Conservation (phyloP, 257 asterid genomes). For the Lantana camara region DNA sequence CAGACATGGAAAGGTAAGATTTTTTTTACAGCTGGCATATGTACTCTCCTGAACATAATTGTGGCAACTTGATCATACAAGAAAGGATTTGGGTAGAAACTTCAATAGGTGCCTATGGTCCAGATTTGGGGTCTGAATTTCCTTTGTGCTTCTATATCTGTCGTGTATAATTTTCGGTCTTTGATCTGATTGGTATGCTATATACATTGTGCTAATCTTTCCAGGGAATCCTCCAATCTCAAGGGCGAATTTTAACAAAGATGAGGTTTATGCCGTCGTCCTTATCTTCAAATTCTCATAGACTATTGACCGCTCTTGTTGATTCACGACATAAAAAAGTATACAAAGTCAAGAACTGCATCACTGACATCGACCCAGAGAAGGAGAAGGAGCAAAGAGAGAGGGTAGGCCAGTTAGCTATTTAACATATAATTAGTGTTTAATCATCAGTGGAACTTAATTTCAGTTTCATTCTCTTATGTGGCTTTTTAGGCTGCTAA, state of each 20-base stretch:
- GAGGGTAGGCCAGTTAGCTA: constrained; percentile 51
- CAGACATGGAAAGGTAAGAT: constrained; percentile 84
- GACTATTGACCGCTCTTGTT: constrained; percentile 92
- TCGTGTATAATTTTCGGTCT: background rate
- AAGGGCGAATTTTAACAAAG: constrained; percentile 82
- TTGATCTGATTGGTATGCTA: constrained; percentile 19
- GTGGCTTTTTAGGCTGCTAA: constrained; percentile 63
- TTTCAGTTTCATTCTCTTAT: constrained; percentile 6
- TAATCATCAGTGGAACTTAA: constrained; percentile 19
- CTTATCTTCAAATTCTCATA: constrained; percentile 86
- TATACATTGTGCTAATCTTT: constrained; percentile 18
- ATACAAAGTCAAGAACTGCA: constrained; percentile 91
- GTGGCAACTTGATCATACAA: background rate
- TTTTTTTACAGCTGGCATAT: constrained; percentile 1
- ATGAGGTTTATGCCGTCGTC: constrained; percentile 99
- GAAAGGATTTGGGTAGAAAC: background rate
- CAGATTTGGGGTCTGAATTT: constrained; percentile 11
- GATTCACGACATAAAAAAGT: constrained; percentile 97
- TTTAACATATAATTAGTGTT: constrained; percentile 7
- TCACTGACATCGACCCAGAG: constrained; percentile 98
- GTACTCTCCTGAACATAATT: background rate
- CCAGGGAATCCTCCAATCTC: constrained; percentile 98
- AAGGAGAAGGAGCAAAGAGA: constrained; percentile 96
- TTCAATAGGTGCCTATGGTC: constrained; percentile 5
- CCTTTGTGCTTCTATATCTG: constrained; percentile 16